Evolutionary conservation across 139 green algal species (phyloP), one percentile per base, ranked within the genome.

Genomic region (Penium margaritaceum): DNA sequence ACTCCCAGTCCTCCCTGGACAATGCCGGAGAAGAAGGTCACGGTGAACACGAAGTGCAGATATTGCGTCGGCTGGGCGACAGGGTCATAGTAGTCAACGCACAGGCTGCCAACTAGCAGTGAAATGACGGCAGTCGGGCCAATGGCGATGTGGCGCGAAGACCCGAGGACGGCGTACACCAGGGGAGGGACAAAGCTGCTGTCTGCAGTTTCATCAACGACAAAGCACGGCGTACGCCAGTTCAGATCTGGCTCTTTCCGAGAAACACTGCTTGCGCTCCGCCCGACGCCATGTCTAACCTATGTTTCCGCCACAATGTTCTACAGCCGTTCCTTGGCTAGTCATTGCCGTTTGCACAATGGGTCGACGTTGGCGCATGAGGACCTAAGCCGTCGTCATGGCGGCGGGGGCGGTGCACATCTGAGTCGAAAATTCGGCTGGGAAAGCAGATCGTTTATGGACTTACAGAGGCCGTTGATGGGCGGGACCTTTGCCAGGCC

Each of bases 71-170:
- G 38, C 39, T 58, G 34, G 34, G 66, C 35, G n/a, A 58, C 66
- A 64, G 51, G 30, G 68, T 62, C 29, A 39, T 76, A 75, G 1
- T 75, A 38, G 32, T 78, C 44, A 32, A 74, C 58, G 32, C 72
- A 33, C 21, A 81, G 39, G 21, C 29, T 63, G 32, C 74, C 74
- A 7, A 81, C 17, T 1, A 82, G 46, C 33, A 80, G 61, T 15
- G 76, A 82, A 14, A 82, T 60, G 15, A 82, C 74, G 34, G 76
- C 71, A 9, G 83, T 74, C 19, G 76, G 76, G 9, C 76, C 76
- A 9, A 82, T 63, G 17, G 76, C 76, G n/a, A 82, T 65, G 39
- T 82, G 76, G 24, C 74, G 54, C 4, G 76, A 82, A 7, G 34
- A 69, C 24, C 76, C 76, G 12, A 81, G 36, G 21, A 65, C 7